These are phyloP conservation scores for Gentiana macrophylla DNA, from an alignment of 257 asterid species.

Conservation along the genomic window DNA sequence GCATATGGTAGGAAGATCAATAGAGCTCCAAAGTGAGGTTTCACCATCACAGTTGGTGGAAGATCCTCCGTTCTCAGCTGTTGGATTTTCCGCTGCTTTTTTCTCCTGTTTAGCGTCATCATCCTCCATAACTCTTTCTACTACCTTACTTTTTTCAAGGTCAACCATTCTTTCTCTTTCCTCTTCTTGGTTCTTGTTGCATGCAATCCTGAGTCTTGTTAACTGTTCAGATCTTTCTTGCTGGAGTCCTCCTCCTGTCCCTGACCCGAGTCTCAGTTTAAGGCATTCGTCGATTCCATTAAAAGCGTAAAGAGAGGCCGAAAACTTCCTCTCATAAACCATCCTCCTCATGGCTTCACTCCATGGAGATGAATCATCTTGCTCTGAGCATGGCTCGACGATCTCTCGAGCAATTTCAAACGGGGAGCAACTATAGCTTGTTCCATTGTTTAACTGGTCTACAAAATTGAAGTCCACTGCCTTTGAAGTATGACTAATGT, in stretches of 20 bases:
- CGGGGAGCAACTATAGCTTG: slow-evolving; percentile 41
- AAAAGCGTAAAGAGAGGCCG: slow-evolving; percentile 65
- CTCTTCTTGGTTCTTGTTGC: slow-evolving; percentile 2
- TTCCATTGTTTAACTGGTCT: slow-evolving; percentile 36
- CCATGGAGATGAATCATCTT: slow-evolving; percentile 17
- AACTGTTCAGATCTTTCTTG: slow-evolving; percentile 6
- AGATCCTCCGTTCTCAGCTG: not conserved
- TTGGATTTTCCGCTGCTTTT: not conserved
- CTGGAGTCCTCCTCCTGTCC: not conserved
- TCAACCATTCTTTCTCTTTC: not conserved
- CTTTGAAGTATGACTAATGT: slow-evolving; percentile 10
- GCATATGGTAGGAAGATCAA: slow-evolving; percentile 8
- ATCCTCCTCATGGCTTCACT: slow-evolving; percentile 60
- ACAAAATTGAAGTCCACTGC: slow-evolving; percentile 50
- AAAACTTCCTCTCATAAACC: slow-evolving; percentile 63
- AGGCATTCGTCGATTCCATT: slow-evolving; percentile 64
- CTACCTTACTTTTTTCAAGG: too few species aligned
- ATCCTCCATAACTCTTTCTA: not conserved
- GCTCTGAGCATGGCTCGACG: slow-evolving; percentile 10
- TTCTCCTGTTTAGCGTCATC: not conserved
- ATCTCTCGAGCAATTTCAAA: slow-evolving; percentile 61
- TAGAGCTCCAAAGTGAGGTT: slow-evolving; percentile 2
- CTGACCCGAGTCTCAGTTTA: slow-evolving; percentile 37
- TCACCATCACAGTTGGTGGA: slow-evolving; percentile 5
- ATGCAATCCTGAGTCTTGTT: slow-evolving; percentile 2